Conservation (phyloP, 1,284 basidiomycete species). For the Sporisorium exsertum region DNA sequence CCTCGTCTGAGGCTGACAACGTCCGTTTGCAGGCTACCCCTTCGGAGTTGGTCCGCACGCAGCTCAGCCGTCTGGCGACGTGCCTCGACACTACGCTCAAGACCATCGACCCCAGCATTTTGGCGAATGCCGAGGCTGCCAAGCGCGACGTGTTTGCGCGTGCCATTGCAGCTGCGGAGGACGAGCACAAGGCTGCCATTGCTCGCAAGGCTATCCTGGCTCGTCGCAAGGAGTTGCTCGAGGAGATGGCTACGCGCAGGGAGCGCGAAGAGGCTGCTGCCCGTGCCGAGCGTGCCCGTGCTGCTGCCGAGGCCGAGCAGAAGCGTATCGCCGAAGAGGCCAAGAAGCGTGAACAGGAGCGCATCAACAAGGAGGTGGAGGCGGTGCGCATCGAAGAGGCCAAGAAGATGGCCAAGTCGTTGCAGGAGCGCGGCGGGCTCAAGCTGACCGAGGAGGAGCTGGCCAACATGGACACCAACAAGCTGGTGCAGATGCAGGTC, state of each 20-base stretch:
- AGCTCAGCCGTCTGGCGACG: constrained; percentile 65
- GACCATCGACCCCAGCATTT: constrained; percentile 58
- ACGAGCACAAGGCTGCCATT: constrained; percentile 66
- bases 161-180: constrained; percentile 61
- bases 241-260: constrained; percentile 85
- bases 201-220: constrained; percentile 76
- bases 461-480: constrained; percentile 87
- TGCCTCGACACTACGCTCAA: constrained; percentile 65
- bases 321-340: constrained; percentile 77
- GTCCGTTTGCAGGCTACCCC: constrained; percentile 66
- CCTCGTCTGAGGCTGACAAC: constrained; percentile 56
- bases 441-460: constrained; percentile 83
- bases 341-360: constrained; percentile 80
- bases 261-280: constrained; percentile 90
- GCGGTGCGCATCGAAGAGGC: constrained; percentile 85
- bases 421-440: constrained; percentile 86
- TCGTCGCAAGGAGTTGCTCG: constrained; percentile 85
- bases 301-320: constrained; percentile 79
- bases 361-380: constrained; percentile 85
- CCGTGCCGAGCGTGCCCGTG: constrained; percentile 77
- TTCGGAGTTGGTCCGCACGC: constrained; percentile 67
- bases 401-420: constrained; percentile 85
- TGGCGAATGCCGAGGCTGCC: constrained; percentile 55
- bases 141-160: constrained; percentile 60
- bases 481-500: constrained; percentile 85